Base-by-base conservation (phyloP, 371 early-diverging fungal genomes). In the Haplosporangium sp. region DNA sequence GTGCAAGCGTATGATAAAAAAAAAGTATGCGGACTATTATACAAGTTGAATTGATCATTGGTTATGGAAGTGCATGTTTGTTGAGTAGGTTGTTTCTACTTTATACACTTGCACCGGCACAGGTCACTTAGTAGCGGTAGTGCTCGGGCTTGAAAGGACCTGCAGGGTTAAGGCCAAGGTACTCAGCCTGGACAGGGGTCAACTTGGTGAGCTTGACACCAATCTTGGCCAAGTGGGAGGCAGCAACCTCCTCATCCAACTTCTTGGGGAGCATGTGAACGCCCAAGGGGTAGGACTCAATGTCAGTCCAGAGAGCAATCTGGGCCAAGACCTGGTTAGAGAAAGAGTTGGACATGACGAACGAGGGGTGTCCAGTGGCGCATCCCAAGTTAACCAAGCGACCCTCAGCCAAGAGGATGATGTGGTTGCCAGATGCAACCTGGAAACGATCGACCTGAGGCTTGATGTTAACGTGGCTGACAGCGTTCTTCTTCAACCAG, bases 281-380 rank as follows among this genome's bases (percentile, higher is more conserved):
- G 86, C 99, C 98, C 72, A 98, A 88, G 66, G 99, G 92, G 93
- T 94, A 98, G 71, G 91, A 84, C 34, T 84, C 88, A 69, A 88
- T 86, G 85, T 97, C 93, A 74, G 96, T 98, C 98, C 98, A 99
- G 82, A 99, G 92, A 71, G 98, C 96, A 72, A 99, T 96, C 89
- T 98, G 99, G 77, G 99, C 99, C 74, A 99, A 90, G 69, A 94
- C 95, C 92, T 99, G 99, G 95, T 98, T 98, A 78, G 95, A 92
- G 93, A 99, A 99, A 69, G 98, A 98, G 94, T 95, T 96, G 96
- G 95, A 74, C 99, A 98, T 99, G 90, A 98, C 99, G 83, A 99
- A 98, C 78, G 94, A 94, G 71, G 99, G 96, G 92, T 73, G 98
- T 98, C 99, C 99, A 77, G 98, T 98, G 83, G 98, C 99, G 90